Percentiles rank a stretch among this genome's conserved stretches.
These are phyloP conservation scores for Symbiodinium pilosum DNA, from an alignment of 73 alveolate genomes.

Conservation along the genomic window DNA sequence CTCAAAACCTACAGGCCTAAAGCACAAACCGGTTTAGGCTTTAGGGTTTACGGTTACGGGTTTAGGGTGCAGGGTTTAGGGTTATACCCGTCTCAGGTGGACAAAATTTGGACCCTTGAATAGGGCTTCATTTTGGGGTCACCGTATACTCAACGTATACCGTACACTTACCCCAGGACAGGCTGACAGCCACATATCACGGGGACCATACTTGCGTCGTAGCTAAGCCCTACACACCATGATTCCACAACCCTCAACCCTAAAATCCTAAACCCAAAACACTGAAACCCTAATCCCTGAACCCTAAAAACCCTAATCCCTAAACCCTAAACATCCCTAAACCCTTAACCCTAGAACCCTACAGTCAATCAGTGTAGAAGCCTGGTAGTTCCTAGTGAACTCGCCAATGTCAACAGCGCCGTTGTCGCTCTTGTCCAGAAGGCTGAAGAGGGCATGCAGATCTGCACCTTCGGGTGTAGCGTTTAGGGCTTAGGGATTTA, in stretches of 20 bases:
- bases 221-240: no score
- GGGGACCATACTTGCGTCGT: no score
- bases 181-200: no score
- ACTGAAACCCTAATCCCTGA: not conserved
- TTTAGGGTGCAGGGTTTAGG: no score
- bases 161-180: no score
- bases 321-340: not conserved
- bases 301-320: not conserved
- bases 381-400: conserved; percentile 94
- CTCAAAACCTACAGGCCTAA: no score
- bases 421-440: conserved; percentile 49
- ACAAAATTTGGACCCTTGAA: no score
- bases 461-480: conserved; percentile 21
- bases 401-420: conserved; percentile 95
- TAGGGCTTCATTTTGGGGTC: no score
- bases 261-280: not conserved
- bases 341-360: not conserved
- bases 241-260: not conserved
- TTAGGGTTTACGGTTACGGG: no score
- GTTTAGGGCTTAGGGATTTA: not conserved
- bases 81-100: no score
- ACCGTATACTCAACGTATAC: no score
- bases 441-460: conserved; percentile 56
- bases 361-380: no score
- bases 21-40: not conserved